Conservation (phyloP, 2,329 filamentous ascomycete genomes). For the Hymenoscyphus albidus region DNA sequence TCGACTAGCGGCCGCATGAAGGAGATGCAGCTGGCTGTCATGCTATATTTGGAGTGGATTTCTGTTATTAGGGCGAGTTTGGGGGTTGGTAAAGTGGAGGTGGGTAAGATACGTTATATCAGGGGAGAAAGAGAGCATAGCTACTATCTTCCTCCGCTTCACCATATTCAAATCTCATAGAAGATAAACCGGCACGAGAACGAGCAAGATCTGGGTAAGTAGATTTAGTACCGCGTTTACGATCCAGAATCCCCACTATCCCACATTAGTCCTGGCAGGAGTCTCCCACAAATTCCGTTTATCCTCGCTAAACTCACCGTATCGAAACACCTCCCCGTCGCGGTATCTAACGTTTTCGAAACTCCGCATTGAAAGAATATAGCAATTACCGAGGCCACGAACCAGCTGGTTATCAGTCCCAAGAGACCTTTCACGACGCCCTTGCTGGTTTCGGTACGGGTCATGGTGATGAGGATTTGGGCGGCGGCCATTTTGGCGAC, state of each 20-base stretch:
- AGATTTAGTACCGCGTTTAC: background rate
- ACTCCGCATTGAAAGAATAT: background rate
- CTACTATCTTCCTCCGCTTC: background rate
- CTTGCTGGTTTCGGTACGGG: background rate
- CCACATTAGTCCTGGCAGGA: background rate
- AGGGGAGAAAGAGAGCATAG: background rate
- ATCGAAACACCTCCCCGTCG: background rate
- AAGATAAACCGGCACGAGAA: background rate
- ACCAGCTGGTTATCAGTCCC: background rate
- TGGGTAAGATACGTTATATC: background rate
- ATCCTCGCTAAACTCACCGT: background rate
- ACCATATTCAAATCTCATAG: background rate
- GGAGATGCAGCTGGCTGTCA: constrained; percentile 12
- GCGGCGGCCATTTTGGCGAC: background rate
- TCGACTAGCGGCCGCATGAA: constrained; percentile 13
- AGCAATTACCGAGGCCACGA: background rate
- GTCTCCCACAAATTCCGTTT: too few relatives aligned
- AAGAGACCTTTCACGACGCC: background rate
- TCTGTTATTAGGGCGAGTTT: background rate
- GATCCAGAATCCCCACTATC: background rate
- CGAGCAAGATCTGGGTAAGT: background rate
- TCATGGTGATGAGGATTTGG: constrained; percentile 8
- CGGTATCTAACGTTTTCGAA: background rate
- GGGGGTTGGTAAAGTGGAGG: background rate
- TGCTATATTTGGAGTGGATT: background rate